Evolutionary conservation across 768 basidiomycete genomes (phyloP).

Genomic region (Hemileccinum impolitum): DNA sequence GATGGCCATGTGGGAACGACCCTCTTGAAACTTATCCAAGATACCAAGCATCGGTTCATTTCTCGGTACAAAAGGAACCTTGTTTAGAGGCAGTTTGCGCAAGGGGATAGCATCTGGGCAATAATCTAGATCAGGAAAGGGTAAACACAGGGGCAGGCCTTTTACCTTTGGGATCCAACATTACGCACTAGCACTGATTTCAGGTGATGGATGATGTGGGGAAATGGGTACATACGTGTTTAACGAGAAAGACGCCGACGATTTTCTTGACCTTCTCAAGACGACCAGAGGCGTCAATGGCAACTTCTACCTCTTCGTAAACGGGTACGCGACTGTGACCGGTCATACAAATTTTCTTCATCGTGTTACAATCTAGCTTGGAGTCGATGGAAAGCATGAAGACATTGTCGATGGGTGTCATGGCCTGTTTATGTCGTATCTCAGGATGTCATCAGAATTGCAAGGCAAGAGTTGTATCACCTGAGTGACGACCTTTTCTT

Average conservation of each 20-base stretch:
- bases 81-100: constrained; percentile 80
- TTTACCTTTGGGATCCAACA: constrained; percentile 80
- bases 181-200: constrained; percentile 49
- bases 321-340: constrained; percentile 86
- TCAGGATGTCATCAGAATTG: background rate
- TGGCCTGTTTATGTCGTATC: constrained; percentile 45
- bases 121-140: background rate
- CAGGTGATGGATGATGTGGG: background rate
- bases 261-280: constrained; percentile 73
- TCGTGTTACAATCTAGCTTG: constrained; percentile 73
- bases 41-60: constrained; percentile 84
- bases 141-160: background rate
- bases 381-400: constrained; percentile 90
- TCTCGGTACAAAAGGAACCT: constrained; percentile 80
- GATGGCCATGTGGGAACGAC: constrained; percentile 89
- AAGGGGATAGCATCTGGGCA: constrained; percentile 72
- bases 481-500: constrained; percentile 79
- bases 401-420: constrained; percentile 76
- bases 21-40: constrained; percentile 87
- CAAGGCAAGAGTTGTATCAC: constrained; percentile 22
- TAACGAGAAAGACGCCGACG: constrained; percentile 82
- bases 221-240: constrained; percentile 45
- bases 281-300: constrained; percentile 33
- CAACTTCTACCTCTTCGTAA: constrained; percentile 71
- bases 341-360: constrained; percentile 71